phyloP scores from a whole-genome alignment of 768 basidiomycete species.

The Amyloporia xantha region DNA sequence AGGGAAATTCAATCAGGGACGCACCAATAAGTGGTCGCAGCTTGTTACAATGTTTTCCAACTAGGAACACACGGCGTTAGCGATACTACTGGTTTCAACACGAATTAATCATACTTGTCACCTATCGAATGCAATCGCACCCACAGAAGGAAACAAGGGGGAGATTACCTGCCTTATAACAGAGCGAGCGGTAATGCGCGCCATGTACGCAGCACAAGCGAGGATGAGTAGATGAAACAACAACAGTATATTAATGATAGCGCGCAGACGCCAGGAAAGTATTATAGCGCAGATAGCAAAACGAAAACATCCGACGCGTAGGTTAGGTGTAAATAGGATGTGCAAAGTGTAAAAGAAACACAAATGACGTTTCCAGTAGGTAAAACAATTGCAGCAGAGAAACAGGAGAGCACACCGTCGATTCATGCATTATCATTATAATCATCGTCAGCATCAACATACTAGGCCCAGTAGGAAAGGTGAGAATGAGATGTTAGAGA shows the following conservation, averaged over 20 bases:
- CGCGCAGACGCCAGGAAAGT: background rate
- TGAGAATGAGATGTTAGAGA: background rate
- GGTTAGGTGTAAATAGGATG: background rate
- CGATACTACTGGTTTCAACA: background rate
- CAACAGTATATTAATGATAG: background rate
- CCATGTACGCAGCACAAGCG: background rate
- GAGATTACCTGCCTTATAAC: background rate
- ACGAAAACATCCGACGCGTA: background rate
- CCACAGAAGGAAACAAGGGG: background rate
- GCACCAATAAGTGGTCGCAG: too few relatives aligned
- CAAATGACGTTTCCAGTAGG: background rate
- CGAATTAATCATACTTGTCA: background rate
- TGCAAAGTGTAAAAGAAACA: background rate
- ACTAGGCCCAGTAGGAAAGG: background rate
- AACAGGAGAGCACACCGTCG: background rate
- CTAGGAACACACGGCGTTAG: background rate
- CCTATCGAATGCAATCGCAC: background rate
- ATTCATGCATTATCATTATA: background rate
- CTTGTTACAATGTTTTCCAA: too few relatives aligned
- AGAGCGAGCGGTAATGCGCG: too few relatives aligned
- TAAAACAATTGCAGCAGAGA: background rate
- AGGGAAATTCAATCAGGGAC: too few relatives aligned
- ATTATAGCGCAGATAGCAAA: conserved; percentile 1
- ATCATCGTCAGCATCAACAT: background rate
- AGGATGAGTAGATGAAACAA: background rate